Base-by-base conservation (phyloP, 345 rosid genomes). In the Dipteronia dyeriana region DNA sequence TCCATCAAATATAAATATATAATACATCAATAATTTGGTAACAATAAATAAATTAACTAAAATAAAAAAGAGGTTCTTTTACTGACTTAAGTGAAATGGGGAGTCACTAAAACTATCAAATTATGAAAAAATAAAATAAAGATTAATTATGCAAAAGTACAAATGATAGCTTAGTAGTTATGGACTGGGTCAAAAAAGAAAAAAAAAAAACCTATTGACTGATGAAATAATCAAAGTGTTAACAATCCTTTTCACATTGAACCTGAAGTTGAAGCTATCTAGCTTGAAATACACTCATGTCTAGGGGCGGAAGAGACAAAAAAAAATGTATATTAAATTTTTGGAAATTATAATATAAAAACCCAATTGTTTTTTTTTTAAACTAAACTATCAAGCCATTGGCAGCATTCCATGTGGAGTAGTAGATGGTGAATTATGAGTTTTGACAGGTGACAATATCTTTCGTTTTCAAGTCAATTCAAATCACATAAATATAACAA, bases 221-320 rank as follows among this genome's bases (percentile, higher is more conserved):
- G 76, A 1, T 29, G 76, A 68, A 73, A 62, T 79, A 57, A 65
- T 83, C 81, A 76, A 74, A 74, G 47, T 17, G 4, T 66, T 47
- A 65, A 71, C 38, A 38, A 64, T 23, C 73, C 45, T 83, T 83
- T 83, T 76, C 83, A 76, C 82, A 79, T 26, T 68, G 3, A 3
- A 61, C 22, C 0, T 12, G 0, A 0, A 68, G 31, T 3, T 13
- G 1, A 0, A 69, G 22, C 22, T 38, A 22, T 1, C 10, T 19
- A 3, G 65, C 23, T 61, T 57, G n/a, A n/a, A 14, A 41, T 2
- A 22, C 6, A 34, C 38, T 34, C 1, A 5, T 34, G 38, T 34
- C 38, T 34, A 4, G 38, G 38, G 38, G 38, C 0, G 5, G 38
- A 34, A 34, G 38, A 4, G 34, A 31, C 34, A 34, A 34, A 34